These are phyloP conservation scores for Coemansia sp. DNA, from an alignment of 192 early-diverging fungal genomes.

Conservation along the genomic window DNA sequence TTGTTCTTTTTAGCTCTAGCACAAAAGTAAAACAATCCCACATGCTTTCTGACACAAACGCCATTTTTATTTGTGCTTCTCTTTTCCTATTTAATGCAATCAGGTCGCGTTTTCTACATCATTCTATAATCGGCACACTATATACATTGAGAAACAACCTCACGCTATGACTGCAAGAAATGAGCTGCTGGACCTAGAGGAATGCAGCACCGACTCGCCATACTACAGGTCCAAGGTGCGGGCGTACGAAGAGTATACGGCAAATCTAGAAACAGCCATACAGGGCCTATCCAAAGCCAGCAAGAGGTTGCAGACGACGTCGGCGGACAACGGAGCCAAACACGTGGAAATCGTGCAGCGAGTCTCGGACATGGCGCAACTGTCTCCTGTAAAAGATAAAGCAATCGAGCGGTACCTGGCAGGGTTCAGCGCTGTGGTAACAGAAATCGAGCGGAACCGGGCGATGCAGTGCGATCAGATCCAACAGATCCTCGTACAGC, in stretches of 20 bases:
- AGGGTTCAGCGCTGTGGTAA: conserved; percentile 17
- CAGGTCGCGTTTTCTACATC: too few relatives aligned
- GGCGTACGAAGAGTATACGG: conserved; percentile 39
- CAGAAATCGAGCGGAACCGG: conserved; percentile 48
- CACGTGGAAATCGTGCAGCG: conserved; percentile 18
- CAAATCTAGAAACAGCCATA: conserved; percentile 31
- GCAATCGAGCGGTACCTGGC: conserved; percentile 22
- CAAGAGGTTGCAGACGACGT: conserved; percentile 24
- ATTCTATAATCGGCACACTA: neutral
- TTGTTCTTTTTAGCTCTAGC: too few relatives aligned
- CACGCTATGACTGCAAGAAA: neutral
- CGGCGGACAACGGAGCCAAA: conserved; percentile 22
- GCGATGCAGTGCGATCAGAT: conserved; percentile 59
- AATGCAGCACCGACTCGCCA: conserved; percentile 46
- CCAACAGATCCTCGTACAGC: conserved; percentile 66
- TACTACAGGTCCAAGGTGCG: conserved; percentile 36
- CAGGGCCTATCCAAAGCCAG: conserved; percentile 37
- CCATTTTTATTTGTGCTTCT: too few relatives aligned
- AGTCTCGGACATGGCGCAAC: conserved; percentile 19
- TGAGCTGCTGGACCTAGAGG: conserved; percentile 34
- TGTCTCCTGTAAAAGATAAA: conserved; percentile 23
- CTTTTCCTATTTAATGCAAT: too few relatives aligned
- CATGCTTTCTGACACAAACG: too few relatives aligned
- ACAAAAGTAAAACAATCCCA: too few relatives aligned
- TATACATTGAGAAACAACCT: too few relatives aligned